These are phyloP conservation scores for Cylindrotheca closterium DNA, from an alignment of 108 stramenopile species.

Conservation along the genomic window DNA sequence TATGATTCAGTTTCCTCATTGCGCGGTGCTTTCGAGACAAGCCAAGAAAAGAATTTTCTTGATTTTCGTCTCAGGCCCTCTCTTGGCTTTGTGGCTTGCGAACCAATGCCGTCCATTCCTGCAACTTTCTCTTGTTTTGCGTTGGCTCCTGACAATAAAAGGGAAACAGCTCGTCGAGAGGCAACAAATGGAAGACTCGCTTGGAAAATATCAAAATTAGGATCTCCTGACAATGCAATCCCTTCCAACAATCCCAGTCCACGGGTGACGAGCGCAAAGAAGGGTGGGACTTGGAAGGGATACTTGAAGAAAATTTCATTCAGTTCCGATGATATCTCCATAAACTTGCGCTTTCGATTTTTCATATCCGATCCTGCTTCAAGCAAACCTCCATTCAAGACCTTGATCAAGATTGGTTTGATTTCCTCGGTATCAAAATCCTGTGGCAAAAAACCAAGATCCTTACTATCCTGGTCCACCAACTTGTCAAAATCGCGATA, in stretches of 20 bases:
- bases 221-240: conserved; percentile 85
- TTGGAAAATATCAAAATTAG: conserved; percentile 89
- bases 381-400: conserved; percentile 75
- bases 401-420: conserved; percentile 68
- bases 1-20: background rate
- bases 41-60: background rate
- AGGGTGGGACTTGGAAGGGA: conserved; percentile 89
- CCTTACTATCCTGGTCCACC: conserved; percentile 69
- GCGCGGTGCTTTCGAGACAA: background rate
- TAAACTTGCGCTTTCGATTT: conserved; percentile 69
- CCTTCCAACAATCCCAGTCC: conserved; percentile 90
- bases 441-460: conserved; percentile 80
- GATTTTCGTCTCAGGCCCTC: background rate
- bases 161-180: conserved; percentile 36
- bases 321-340: conserved; percentile 84
- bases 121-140: background rate
- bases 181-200: conserved; percentile 82
- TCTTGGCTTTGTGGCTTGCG: background rate
- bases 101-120: background rate
- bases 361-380: conserved; percentile 75
- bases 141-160: conserved; percentile 4
- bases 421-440: conserved; percentile 80
- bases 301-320: conserved; percentile 89
- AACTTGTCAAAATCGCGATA: conserved; percentile 79
- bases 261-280: conserved; percentile 90